Conservation (phyloP, 305 asterid species). For the Petunia hybrid region DNA sequence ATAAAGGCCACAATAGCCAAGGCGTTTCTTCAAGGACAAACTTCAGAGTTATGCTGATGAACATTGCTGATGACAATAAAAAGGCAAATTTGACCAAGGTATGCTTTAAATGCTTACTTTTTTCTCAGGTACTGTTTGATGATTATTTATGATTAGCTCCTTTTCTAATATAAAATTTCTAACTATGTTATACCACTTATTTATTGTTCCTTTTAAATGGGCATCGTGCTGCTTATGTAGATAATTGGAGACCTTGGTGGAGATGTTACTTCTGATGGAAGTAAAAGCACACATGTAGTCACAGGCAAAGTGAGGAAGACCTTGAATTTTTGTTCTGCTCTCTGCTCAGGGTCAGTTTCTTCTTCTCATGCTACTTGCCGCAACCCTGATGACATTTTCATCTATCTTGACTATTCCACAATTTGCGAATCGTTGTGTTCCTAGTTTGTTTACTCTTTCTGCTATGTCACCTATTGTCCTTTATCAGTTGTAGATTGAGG, state of each 20-base stretch:
- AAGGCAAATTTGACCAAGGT: constrained; percentile 78
- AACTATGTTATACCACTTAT: background rate
- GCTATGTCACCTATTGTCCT: background rate
- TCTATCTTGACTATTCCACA: background rate
- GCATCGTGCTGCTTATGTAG: constrained; percentile 49
- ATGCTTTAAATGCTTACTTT: constrained; percentile 20
- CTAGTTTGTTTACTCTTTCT: background rate
- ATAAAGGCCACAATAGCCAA: constrained; percentile 41
- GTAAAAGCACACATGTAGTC: constrained; percentile 73
- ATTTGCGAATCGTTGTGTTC: background rate
- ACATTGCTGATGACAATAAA: constrained; percentile 86
- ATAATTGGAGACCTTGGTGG: constrained; percentile 85
- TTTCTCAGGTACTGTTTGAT: background rate
- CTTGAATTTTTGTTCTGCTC: constrained; percentile 81
- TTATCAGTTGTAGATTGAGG: constrained; percentile 6
- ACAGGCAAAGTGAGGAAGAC: constrained; percentile 87
- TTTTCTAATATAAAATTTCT: background rate
- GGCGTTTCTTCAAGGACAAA: constrained; percentile 39
- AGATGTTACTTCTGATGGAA: constrained; percentile 79
- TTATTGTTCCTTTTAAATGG: constrained; percentile 28
- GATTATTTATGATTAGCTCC: background rate
- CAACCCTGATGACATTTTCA: background rate
- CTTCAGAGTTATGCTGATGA: constrained; percentile 74
- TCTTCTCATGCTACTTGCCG: constrained; percentile 11
- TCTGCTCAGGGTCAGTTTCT: constrained; percentile 88